Conservation (phyloP, 2,329 filamentous ascomycete species). For the Pyrenochaeta sp. region DNA sequence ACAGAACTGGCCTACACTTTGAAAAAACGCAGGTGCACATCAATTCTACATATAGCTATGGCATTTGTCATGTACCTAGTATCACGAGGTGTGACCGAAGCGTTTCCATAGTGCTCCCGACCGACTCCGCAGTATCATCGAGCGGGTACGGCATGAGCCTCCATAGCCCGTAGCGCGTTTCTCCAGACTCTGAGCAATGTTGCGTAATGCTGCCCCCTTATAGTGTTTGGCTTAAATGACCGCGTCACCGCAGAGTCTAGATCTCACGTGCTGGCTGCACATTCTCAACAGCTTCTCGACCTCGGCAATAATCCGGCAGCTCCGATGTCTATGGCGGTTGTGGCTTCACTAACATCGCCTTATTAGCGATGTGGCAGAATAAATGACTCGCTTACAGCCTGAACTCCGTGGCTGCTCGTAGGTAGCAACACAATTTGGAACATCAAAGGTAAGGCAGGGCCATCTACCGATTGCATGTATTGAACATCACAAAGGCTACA, state of each 20-base stretch:
- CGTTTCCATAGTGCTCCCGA: too few relatives aligned
- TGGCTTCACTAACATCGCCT: slow-evolving; percentile 1
- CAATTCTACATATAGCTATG: too few relatives aligned
- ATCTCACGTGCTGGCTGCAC: not conserved
- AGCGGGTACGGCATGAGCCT: too few relatives aligned
- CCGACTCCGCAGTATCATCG: too few relatives aligned
- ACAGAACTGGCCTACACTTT: not conserved
- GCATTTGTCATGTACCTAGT: too few relatives aligned
- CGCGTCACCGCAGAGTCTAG: slow-evolving; percentile 1
- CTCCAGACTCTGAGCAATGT: not conserved
- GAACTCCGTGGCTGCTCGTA: not conserved
- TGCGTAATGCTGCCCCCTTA: not conserved
- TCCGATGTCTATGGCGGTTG: not conserved
- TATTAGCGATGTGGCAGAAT: not conserved
- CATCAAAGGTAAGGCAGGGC: not conserved
- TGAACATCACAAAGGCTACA: not conserved
- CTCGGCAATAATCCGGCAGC: not conserved
- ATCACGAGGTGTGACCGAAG: too few relatives aligned
- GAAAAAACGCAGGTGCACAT: not conserved
- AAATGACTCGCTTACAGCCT: slow-evolving; percentile 1
- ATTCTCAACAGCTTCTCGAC: not conserved
- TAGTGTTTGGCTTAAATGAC: not conserved
- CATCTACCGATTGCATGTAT: not conserved
- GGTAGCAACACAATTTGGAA: not conserved
- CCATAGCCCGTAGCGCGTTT: too few relatives aligned